Percentiles rank a stretch among this genome's conserved stretches.
Conservation (phyloP, 345 rosid species). For the Brassica rapa region DNA sequence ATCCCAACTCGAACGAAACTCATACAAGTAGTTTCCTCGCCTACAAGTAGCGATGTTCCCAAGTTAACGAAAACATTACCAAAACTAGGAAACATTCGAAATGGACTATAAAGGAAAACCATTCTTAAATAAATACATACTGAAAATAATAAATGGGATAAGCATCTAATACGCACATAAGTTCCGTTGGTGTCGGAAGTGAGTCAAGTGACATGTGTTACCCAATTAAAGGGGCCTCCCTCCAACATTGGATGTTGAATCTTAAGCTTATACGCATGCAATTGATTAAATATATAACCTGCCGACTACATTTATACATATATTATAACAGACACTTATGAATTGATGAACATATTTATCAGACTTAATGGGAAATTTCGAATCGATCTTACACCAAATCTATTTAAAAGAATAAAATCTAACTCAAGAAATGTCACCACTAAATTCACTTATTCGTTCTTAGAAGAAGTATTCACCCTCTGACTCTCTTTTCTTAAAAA, state of each 20-base stretch:
- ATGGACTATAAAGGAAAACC: slow-evolving; percentile 32
- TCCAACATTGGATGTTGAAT: slow-evolving; percentile 39
- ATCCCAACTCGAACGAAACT: neutral
- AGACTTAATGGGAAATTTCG: slow-evolving; percentile 19
- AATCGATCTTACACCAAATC: slow-evolving; percentile 36
- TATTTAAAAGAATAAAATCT: slow-evolving; percentile 33
- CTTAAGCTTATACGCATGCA: slow-evolving; percentile 25
- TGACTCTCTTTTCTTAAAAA: neutral
- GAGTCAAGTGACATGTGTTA: slow-evolving; percentile 28
- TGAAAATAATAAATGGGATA: slow-evolving; percentile 32
- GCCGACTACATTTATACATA: slow-evolving; percentile 32
- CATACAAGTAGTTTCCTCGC: neutral
- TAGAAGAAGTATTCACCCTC: neutral
- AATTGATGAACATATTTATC: neutral
- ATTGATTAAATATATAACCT: slow-evolving; percentile 25
- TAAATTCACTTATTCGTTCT: slow-evolving; percentile 15
- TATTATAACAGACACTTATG: slow-evolving; percentile 16
- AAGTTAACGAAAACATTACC: slow-evolving; percentile 5
- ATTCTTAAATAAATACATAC: neutral
- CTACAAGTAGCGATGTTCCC: neutral
- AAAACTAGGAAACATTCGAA: slow-evolving; percentile 33
- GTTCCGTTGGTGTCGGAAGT: slow-evolving; percentile 39
- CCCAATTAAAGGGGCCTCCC: slow-evolving; percentile 19
- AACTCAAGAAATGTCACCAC: slow-evolving; percentile 25
- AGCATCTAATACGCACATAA: slow-evolving; percentile 27